Evolutionary conservation across 352 stramenopile genomes (phyloP), one percentile per base, ranked within the genome.

Genomic region (Phytophthora kernoviae): DNA sequence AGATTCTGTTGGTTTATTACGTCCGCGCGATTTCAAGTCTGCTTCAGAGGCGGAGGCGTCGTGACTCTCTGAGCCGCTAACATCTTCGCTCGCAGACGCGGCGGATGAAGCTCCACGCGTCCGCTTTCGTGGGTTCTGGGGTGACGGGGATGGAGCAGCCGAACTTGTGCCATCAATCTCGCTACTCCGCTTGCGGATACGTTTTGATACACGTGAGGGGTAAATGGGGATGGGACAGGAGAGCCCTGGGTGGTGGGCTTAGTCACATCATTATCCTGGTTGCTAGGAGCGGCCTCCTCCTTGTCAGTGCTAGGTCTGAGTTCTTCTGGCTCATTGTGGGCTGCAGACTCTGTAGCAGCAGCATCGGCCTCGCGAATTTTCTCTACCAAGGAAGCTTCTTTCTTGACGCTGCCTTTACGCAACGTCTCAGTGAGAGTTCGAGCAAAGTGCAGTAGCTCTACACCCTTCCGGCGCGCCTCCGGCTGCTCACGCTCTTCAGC

Each of bases 401-500:
- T 87, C 69, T 87, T 85, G 11, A 84, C 41, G 41, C 81, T 90
- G 15, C 79, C 77, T 54, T 91, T 87, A 0, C 80, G 75, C 18
- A 93, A 48, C 17, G 84, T 91, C 50, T 91, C 84, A 0, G 81
- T 91, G 17, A 93, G 47, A 2, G 79, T 91, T 40, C 83, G 71
- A 20, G 81, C 77, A 64, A 93, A 93, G 32, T 91, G 81, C 24
- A 90, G 69, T 54, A 93, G 54, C 60, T 93, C 84, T 7, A 91
- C 67, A 11, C 81, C 81, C 46, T 93, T 93, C 6, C 88, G 77
- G 48, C 81, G 84, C 26, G 78, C 79, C 40, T 90, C 84, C 1
- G 63, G 54, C 39, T 79, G 74, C 37, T 78, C 73, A 4, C 64
- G 69, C 32, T 68, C 63, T 46, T 89, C 80, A 4, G 79, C 76